A percentile compares a stretch with the other conserved stretches of the same genome.
phyloP scores from a whole-genome alignment of 1,284 basidiomycete genomes.

The Blastosporella zonata region DNA sequence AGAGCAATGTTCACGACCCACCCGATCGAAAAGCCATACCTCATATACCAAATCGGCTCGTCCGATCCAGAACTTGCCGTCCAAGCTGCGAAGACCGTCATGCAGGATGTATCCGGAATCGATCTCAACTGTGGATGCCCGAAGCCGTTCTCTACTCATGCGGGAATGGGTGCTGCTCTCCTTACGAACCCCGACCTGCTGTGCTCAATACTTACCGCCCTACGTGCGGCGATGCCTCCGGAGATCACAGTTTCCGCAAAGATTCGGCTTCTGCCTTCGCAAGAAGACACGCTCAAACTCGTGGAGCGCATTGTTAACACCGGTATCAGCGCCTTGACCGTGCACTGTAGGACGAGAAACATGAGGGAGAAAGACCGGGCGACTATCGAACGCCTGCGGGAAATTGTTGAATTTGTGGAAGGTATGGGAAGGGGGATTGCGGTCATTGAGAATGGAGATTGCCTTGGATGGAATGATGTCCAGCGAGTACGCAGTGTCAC shows the following conservation, averaged over 20 bases:
- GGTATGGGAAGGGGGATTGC: conserved; percentile 71
- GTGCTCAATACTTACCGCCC: conserved; percentile 79
- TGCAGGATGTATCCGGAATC: conserved; percentile 90
- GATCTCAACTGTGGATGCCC: conserved; percentile 96
- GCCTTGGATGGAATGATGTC: conserved; percentile 76
- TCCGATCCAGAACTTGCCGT: conserved; percentile 88
- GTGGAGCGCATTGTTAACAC: conserved; percentile 86
- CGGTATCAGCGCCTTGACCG: conserved; percentile 86
- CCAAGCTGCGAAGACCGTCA: conserved; percentile 84
- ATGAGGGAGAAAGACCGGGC: conserved; percentile 89
- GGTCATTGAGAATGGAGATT: conserved; percentile 95
- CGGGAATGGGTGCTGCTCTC: conserved; percentile 96
- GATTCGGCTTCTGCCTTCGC: conserved; percentile 85
- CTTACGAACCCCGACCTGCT: conserved; percentile 90
- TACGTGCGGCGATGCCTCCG: conserved; percentile 71
- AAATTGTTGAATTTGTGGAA: conserved; percentile 82
- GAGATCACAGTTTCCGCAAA: conserved; percentile 88
- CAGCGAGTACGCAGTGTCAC: conserved; percentile 73
- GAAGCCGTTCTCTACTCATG: conserved; percentile 92
- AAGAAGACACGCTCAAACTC: conserved; percentile 84
- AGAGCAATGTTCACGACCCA: conserved; percentile 91
- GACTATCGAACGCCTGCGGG: conserved; percentile 73
- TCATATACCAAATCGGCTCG: conserved; percentile 92
- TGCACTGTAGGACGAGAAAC: conserved; percentile 92
- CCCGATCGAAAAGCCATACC: conserved; percentile 89